phyloP scores from a whole-genome alignment of 176 grass and related monocot species.

The Rhipidocladum racemiflorum region DNA sequence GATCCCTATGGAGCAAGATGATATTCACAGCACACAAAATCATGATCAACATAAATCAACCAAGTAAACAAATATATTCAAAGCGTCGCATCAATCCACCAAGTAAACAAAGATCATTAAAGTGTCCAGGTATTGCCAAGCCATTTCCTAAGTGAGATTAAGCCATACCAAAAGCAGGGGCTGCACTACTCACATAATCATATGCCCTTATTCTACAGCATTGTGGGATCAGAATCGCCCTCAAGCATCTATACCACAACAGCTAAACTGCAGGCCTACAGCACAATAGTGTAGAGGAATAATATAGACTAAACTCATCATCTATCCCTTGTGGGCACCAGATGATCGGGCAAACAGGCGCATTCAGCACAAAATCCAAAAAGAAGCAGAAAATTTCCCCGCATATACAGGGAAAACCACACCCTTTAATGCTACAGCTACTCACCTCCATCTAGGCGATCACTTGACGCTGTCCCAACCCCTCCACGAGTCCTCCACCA shows the following conservation, averaged over 20 bases:
- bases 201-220: constrained; percentile 25
- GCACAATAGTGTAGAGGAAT: not conserved
- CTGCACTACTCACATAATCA: not conserved
- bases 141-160: constrained; percentile 21
- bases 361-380: constrained; percentile 3
- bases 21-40: not conserved
- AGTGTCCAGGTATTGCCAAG: not conserved
- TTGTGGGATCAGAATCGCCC: constrained; percentile 28
- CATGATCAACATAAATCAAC: constrained; percentile 3
- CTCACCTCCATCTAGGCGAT: constrained; percentile 43
- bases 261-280: constrained; percentile 6
- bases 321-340: constrained; percentile 5
- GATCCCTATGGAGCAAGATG: constrained; percentile 52
- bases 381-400: constrained; percentile 21
- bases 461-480: not conserved
- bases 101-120: constrained; percentile 16
- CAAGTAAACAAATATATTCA: not conserved
- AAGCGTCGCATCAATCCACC: not conserved
- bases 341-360: not conserved
- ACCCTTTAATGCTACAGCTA: not conserved
- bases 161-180: constrained; percentile 4
- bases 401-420: constrained; percentile 41
- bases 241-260: constrained; percentile 27
- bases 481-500: not conserved
- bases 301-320: constrained; percentile 9